Conservation (phyloP, 2,329 filamentous ascomycete genomes). For the Samsoniella hepiali region DNA sequence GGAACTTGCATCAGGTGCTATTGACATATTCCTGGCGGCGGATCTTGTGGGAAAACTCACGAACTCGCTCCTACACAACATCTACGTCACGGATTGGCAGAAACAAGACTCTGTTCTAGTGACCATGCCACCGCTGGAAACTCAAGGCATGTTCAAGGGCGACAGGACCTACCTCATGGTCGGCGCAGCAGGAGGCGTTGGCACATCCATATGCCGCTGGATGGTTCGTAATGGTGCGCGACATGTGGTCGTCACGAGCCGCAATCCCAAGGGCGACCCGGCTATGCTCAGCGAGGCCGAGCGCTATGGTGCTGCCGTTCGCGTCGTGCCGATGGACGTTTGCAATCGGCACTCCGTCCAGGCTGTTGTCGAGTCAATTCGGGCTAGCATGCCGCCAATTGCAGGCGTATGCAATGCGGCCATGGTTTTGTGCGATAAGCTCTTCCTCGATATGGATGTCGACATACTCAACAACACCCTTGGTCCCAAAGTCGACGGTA, state of each 20-base stretch:
- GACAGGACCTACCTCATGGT: constrained; percentile 33
- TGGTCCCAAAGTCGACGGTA: constrained; percentile 35
- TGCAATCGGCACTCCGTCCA: not conserved
- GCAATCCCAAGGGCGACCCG: constrained; percentile 28
- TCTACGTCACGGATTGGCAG: not conserved
- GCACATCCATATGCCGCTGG: constrained; percentile 35
- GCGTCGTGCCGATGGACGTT: not conserved
- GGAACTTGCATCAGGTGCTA: too few relatives aligned
- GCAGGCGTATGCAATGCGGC: constrained; percentile 37
- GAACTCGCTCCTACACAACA: not conserved
- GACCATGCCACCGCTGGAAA: not conserved
- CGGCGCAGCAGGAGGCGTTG: constrained; percentile 34
- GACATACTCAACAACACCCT: constrained; percentile 25
- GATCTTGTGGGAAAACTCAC: not conserved
- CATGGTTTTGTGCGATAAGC: constrained; percentile 33
- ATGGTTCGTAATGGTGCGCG: constrained; percentile 36
- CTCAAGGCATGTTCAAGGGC: not conserved
- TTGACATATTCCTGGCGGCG: not conserved
- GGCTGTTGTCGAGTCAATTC: not conserved
- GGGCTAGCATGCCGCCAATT: constrained; percentile 31
- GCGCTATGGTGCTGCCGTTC: not conserved
- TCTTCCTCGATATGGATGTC: constrained; percentile 24
- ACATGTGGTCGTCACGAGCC: constrained; percentile 35
- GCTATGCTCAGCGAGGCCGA: not conserved
- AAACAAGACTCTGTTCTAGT: not conserved